Evolutionary conservation across 768 basidiomycete species (phyloP).

Genomic region (Kwoniella bestiolae): DNA sequence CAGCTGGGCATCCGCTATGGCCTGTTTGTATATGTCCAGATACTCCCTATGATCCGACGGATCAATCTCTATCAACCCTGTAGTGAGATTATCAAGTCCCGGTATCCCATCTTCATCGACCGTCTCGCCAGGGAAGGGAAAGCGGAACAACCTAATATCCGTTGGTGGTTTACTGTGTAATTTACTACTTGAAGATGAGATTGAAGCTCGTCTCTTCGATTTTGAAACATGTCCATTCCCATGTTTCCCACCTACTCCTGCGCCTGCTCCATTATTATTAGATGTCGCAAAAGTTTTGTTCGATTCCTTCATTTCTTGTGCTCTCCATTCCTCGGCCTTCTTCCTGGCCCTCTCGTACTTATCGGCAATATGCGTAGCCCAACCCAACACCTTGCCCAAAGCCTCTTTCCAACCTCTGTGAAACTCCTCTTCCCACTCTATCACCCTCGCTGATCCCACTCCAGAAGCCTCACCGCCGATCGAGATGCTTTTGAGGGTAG

Average conservation of each 20-base stretch:
- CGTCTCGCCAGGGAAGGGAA: conserved; percentile 41
- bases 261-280: not conserved
- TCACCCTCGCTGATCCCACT: conserved; percentile 31
- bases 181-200: conserved; percentile 16
- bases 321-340: conserved; percentile 51
- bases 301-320: conserved; percentile 18
- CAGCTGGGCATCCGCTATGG: conserved; percentile 41
- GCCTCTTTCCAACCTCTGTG: conserved; percentile 55
- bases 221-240: conserved; percentile 28
- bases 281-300: not conserved
- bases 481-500: conserved; percentile 47
- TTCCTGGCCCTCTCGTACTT: conserved; percentile 52
- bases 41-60: conserved; percentile 33
- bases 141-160: conserved; percentile 52
- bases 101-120: conserved; percentile 6
- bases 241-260: not conserved
- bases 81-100: conserved; percentile 21
- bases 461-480: conserved; percentile 54
- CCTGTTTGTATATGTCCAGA: conserved; percentile 41
- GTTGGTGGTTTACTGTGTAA: conserved; percentile 38
- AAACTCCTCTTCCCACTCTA: conserved; percentile 53
- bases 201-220: conserved; percentile 25
- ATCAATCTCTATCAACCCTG: conserved; percentile 48
- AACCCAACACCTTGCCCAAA: conserved; percentile 47
- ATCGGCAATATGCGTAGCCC: conserved; percentile 54